Evolutionary conservation across 805 yeast genomes (phyloP), one percentile per base, ranked within the genome.

Genomic region (Candida vaughaniae): DNA sequence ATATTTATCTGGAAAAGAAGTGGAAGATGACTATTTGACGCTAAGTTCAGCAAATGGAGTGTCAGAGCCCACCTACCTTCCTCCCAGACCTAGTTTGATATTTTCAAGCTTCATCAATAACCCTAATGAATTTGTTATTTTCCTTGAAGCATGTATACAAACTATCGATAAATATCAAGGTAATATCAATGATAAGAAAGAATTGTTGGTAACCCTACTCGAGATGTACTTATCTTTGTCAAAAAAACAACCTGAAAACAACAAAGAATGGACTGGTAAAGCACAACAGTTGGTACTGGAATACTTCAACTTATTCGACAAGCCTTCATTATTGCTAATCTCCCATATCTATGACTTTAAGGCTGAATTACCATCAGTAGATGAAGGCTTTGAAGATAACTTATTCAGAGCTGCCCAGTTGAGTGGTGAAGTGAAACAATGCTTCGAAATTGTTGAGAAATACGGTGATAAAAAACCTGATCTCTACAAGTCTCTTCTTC

Each of bases 91-190:
- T 5, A 73, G 89, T 30, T 69, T 91, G 26, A 85, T 91, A 1
- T 93, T 88, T 54, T 81, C 91, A 2, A 80, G 95, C 1, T 93
- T 93, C 56, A 78, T 85, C n/a, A 77, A 82, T 47, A 87, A 85
- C 54, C 89, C 93, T 0, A 77, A 81, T 52, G 93, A 90, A 53
- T 91, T 93, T 69, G 93, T 90, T 17, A 85, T 86, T 6, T 93
- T 93, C 45, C 60, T 93, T 39, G 99, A 93, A 56, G 97, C 98
- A 0, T 88, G 96, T 49, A 62, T 89, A 11, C 86, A 82, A 48
- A 73, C 85, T 9, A 85, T 85, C 53, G 89, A 82, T 38, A 73
- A 73, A 39, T 85, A 81, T 52, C 93, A 85, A 36, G 91, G 93
- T 0, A 70, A 75, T 35, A 59, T 59, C 4, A 77, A 75, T 43